Conservation (phyloP, 2,329 filamentous ascomycete genomes). For the Dactylellina sp. region DNA sequence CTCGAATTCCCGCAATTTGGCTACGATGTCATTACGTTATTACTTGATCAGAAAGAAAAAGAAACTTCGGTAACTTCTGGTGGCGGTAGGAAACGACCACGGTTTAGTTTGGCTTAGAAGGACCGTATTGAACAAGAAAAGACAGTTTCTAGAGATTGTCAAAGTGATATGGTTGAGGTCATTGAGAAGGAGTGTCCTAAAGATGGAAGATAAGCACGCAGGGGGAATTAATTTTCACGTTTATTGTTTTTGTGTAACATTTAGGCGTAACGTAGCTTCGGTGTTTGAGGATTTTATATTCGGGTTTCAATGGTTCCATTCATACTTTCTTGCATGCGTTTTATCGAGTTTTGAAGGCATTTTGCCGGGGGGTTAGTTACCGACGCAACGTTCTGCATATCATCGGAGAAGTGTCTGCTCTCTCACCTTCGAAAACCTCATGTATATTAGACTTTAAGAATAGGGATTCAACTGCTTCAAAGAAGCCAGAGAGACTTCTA, state of each 20-base stretch:
- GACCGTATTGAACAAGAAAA: conserved; percentile 25
- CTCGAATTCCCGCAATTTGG: conserved; percentile 91
- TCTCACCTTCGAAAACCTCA: neutral
- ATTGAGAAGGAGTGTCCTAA: conserved; percentile 4
- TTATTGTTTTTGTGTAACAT: neutral
- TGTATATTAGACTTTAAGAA: neutral
- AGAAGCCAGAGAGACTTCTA: too few species aligned
- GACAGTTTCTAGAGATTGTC: neutral
- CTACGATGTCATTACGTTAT: conserved; percentile 79
- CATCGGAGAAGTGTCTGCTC: too few species aligned
- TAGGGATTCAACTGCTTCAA: too few species aligned
- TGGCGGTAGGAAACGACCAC: conserved; percentile 47
- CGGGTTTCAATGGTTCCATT: too few species aligned
- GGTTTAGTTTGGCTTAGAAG: conserved; percentile 51
- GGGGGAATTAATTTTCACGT: neutral
- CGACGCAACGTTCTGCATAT: too few species aligned
- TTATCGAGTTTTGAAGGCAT: too few species aligned
- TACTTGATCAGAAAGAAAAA: conserved; percentile 61
- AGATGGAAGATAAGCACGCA: neutral
- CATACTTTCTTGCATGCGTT: too few species aligned
- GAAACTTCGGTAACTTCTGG: conserved; percentile 24
- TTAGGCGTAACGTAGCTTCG: too few species aligned
- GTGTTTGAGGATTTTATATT: too few species aligned
- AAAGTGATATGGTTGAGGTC: conserved; percentile 3
- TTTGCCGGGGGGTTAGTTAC: too few species aligned